Evolutionary conservation across 2,329 filamentous ascomycete species (phyloP).

Genomic region (Endocalyx cinctus): DNA sequence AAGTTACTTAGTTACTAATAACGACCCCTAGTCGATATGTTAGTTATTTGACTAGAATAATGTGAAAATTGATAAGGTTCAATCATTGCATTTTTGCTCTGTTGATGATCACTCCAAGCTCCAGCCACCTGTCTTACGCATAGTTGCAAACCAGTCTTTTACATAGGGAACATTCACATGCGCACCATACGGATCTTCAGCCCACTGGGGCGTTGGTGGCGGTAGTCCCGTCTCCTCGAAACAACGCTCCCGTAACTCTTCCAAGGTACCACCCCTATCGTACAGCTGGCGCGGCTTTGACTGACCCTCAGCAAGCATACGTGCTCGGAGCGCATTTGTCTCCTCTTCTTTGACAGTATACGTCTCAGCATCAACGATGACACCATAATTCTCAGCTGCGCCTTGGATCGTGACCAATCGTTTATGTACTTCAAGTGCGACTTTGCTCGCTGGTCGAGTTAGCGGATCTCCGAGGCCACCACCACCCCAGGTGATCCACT

Average conservation of each 20-base stretch:
- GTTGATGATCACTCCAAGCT: slow-evolving; percentile 15
- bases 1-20: too few species aligned
- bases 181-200: slow-evolving; percentile 38
- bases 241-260: slow-evolving; percentile 30
- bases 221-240: slow-evolving; percentile 38
- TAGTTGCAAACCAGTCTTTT: slow-evolving; percentile 36
- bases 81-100: too few species aligned
- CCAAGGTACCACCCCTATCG: slow-evolving; percentile 38
- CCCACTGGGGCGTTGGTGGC: slow-evolving; percentile 39
- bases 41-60: too few species aligned
- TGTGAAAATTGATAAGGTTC: too few species aligned
- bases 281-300: slow-evolving; percentile 28
- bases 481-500: slow-evolving; percentile 47
- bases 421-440: slow-evolving; percentile 41
- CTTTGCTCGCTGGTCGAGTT: slow-evolving; percentile 35
- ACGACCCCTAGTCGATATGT: too few species aligned
- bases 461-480: slow-evolving; percentile 44
- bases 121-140: slow-evolving; percentile 23
- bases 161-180: slow-evolving; percentile 39
- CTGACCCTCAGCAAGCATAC: slow-evolving; percentile 26
- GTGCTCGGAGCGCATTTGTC: slow-evolving; percentile 30
- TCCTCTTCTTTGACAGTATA: slow-evolving; percentile 30
- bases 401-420: slow-evolving; percentile 39
- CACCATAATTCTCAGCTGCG: slow-evolving; percentile 39
- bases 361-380: slow-evolving; percentile 33